Evolutionary conservation across 495 filamentous ascomycete species (phyloP).

Genomic region (Hyaloscypha bicolor): DNA sequence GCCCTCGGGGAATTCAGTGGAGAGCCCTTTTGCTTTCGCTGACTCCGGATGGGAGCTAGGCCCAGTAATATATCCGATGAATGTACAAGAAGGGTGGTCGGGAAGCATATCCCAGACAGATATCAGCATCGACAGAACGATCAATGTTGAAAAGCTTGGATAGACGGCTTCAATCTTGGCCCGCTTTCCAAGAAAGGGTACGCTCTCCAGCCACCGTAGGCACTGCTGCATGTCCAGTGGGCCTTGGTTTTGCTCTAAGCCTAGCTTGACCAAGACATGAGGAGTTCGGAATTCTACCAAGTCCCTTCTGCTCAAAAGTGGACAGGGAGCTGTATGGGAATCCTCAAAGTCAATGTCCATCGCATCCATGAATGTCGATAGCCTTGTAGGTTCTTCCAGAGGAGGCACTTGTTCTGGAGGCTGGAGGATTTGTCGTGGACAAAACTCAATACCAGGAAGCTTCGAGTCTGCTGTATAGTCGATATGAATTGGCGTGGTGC

Average conservation of each 20-base stretch:
- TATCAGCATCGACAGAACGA: constrained; percentile 45
- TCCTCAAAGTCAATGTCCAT: neutral
- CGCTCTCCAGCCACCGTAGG: constrained; percentile 49
- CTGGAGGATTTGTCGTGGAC: neutral
- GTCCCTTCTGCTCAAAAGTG: neutral
- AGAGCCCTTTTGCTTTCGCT: no score
- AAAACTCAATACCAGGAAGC: constrained; percentile 6
- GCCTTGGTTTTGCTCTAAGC: constrained; percentile 50
- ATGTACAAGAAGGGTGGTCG: neutral
- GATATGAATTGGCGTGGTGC: constrained; percentile 15
- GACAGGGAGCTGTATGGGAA: no score
- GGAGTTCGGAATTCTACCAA: constrained; percentile 40
- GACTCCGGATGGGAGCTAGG: no score
- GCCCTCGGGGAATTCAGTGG: no score
- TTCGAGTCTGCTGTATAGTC: neutral
- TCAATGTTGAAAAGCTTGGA: constrained; percentile 52
- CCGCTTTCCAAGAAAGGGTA: constrained; percentile 51
- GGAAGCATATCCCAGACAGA: neutral
- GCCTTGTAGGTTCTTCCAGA: neutral
- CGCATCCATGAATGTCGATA: neutral
- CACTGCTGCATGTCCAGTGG: constrained; percentile 47
- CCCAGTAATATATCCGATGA: neutral
- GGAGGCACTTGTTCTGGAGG: neutral
- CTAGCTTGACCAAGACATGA: constrained; percentile 55
- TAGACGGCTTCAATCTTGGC: constrained; percentile 55